A percentile compares a stretch with the other conserved stretches of the same genome.
These are phyloP conservation scores for Monosporozyma yasuniensis DNA, from an alignment of 805 yeast genomes.

Conservation along the genomic window DNA sequence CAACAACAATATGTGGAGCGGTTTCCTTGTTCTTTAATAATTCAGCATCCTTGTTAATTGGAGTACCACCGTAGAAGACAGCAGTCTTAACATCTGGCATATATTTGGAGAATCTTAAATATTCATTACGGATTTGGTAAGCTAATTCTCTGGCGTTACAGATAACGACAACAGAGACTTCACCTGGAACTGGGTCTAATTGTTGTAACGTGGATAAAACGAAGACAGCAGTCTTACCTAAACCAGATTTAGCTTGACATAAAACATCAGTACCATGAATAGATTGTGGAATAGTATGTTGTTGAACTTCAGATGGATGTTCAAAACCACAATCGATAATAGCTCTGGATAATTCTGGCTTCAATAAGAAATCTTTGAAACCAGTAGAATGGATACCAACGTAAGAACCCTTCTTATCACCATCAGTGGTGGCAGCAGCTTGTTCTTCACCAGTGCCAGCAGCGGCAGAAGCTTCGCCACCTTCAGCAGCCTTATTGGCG, in stretches of 20 bases:
- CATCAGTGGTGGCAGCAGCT: constrained; percentile 42
- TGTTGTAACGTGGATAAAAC: constrained; percentile 94
- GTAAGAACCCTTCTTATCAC: constrained; percentile 90
- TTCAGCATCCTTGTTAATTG: constrained; percentile 77
- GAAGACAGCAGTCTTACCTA: constrained; percentile 97
- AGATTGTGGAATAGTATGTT: constrained; percentile 95
- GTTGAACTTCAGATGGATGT: constrained; percentile 99
- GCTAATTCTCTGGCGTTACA: constrained; percentile 99
- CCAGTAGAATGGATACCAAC: constrained; percentile 98
- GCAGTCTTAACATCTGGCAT: constrained; percentile 97
- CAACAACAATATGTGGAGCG: constrained; percentile 93
- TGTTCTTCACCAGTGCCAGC: constrained; percentile 24
- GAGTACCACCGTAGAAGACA: constrained; percentile 94
- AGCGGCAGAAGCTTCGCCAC: constrained; percentile 19
- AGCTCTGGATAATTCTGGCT: constrained; percentile 95
- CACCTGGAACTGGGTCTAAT: constrained; percentile 95
- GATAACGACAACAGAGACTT: constrained; percentile 84
- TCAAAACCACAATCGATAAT: constrained; percentile 98
- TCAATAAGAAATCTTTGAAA: constrained; percentile 92
- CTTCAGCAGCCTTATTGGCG: constrained; percentile 36
- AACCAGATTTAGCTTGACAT: constrained; percentile 99
- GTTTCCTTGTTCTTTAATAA: constrained; percentile 84
- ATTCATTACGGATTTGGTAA: constrained; percentile 94
- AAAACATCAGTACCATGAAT: constrained; percentile 95
- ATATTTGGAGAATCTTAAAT: constrained; percentile 93